Conservation (phyloP, 1,139 yeast genomes). For the Blastobotrys capitulatus region DNA sequence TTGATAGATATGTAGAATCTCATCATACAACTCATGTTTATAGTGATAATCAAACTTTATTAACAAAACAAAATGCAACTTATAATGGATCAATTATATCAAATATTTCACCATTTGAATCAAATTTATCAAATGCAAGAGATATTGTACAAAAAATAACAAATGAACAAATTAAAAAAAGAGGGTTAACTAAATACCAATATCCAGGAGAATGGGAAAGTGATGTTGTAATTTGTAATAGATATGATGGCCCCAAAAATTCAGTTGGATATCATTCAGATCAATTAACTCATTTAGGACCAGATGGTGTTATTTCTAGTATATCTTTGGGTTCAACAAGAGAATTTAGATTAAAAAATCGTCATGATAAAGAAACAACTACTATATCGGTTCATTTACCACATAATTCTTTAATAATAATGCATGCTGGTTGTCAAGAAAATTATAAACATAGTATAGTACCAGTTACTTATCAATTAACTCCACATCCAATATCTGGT, state of each 20-base stretch:
- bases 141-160: constrained; percentile 41
- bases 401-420: constrained; percentile 58
- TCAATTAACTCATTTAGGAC: constrained; percentile 63
- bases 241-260: constrained; percentile 44
- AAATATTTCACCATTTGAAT: constrained; percentile 33
- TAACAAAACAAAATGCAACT: constrained; percentile 25
- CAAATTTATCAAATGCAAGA: constrained; percentile 40
- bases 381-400: constrained; percentile 51
- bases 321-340: constrained; percentile 62
- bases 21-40: constrained; percentile 46
- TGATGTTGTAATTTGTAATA: constrained; percentile 51
- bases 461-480: constrained; percentile 32
- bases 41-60: constrained; percentile 30
- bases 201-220: constrained; percentile 44
- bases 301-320: constrained; percentile 60
- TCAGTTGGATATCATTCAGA: constrained; percentile 72
- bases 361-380: constrained; percentile 28
- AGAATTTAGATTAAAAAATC: constrained; percentile 48
- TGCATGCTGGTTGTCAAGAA: constrained; percentile 78
- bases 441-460: constrained; percentile 56
- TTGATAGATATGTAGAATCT: constrained; percentile 54
- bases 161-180: constrained; percentile 34
- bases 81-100: constrained; percentile 39
- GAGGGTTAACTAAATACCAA: constrained; percentile 32
- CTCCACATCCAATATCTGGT: constrained; percentile 46